Percentiles rank a stretch among this genome's conserved stretches.
phyloP scores from a whole-genome alignment of 495 filamentous ascomycete genomes.

The Jackrogersella multiformis region DNA sequence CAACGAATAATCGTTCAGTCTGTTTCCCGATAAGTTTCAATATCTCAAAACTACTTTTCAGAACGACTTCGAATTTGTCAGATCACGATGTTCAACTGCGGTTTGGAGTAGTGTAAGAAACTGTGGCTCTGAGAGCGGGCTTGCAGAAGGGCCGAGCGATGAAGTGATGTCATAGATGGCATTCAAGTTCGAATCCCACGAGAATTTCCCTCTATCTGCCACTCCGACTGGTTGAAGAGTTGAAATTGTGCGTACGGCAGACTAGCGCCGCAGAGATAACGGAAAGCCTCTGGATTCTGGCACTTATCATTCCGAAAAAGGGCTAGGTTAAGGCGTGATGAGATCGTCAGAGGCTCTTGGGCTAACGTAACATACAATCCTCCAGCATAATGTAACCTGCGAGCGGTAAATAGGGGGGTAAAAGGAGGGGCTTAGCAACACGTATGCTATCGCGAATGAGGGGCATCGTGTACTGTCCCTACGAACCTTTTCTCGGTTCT shows the following conservation, averaged over 20 bases:
- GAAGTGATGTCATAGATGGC: constrained; percentile 33
- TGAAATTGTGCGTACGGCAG: not conserved
- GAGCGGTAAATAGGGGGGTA: too few relatives aligned
- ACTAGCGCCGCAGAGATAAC: constrained; percentile 17
- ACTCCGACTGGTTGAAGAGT: constrained; percentile 14
- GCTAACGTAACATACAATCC: constrained; percentile 5
- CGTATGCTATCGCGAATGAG: constrained; percentile 14
- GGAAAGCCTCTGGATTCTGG: constrained; percentile 15
- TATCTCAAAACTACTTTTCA: constrained; percentile 7
- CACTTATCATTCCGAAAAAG: constrained; percentile 12
- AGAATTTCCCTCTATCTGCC: constrained; percentile 2
- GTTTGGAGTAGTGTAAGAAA: constrained; percentile 21
- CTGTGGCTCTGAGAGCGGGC: constrained; percentile 17
- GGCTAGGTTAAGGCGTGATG: constrained; percentile 36
- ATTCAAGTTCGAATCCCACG: constrained; percentile 22
- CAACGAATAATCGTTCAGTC: not conserved
- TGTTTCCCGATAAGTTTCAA: constrained; percentile 1
- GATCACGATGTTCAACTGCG: constrained; percentile 31
- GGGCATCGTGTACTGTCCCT: constrained; percentile 13
- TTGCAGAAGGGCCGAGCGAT: constrained; percentile 24
- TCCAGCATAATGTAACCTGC: constrained; percentile 21
- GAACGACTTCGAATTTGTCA: not conserved
- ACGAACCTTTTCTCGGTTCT: not conserved
- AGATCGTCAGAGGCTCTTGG: constrained; percentile 38
- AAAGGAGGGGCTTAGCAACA: constrained; percentile 14